These are phyloP conservation scores for Rhododendron kiyosumense DNA, from an alignment of 148 eudicot genomes.

Conservation along the genomic window DNA sequence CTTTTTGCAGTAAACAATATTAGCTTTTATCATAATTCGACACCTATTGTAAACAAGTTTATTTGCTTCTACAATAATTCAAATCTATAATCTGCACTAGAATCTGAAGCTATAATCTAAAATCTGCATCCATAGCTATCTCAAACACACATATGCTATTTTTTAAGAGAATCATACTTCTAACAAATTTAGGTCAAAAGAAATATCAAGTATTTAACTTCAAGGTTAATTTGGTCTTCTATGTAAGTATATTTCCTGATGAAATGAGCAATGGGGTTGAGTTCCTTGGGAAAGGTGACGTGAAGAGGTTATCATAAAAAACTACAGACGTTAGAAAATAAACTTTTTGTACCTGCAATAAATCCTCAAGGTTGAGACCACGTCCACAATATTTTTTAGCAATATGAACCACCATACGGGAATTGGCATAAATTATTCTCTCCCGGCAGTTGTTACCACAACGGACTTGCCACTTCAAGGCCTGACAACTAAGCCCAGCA, in stretches of 20 bases:
- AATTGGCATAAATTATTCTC: conserved; percentile 69
- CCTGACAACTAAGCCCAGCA: conserved; percentile 52
- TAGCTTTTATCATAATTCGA: not conserved
- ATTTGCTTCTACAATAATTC: not conserved
- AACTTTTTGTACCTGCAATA: conserved; percentile 59
- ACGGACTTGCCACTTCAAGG: conserved; percentile 49
- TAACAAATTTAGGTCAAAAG: not conserved
- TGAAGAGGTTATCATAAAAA: not conserved
- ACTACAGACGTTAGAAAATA: not conserved
- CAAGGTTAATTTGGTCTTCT: not conserved
- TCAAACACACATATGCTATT: not conserved
- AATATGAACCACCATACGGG: conserved; percentile 90
- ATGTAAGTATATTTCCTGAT: not conserved
- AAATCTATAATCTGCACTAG: not conserved
- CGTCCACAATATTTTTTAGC: conserved; percentile 84
- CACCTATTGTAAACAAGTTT: not conserved
- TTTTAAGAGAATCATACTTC: not conserved
- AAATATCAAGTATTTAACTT: not conserved
- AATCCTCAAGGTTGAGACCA: conserved; percentile 78
- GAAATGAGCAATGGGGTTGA: not conserved
- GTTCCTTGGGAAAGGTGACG: not conserved
- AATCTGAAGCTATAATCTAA: not conserved
- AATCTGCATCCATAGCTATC: not conserved
- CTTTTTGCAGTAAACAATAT: not conserved
- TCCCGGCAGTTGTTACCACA: conserved; percentile 59